Evolutionary conservation across 371 early-diverging fungal species (phyloP).

Genomic region (Chytridium lagenaria): DNA sequence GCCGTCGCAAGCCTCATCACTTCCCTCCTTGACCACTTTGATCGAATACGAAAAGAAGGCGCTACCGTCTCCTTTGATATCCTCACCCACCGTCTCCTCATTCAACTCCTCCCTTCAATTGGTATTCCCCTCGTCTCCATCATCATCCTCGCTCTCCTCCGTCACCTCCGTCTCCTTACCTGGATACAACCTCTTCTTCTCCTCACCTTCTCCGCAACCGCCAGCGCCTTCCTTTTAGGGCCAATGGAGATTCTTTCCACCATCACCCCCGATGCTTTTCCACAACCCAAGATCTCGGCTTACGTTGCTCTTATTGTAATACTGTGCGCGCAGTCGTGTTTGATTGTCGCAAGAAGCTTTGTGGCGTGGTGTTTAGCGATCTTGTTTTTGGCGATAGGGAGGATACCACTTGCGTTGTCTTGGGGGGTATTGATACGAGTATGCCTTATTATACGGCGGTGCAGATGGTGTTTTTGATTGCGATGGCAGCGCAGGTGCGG

Average conservation of each 20-base stretch:
- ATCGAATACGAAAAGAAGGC: slow-evolving; percentile 1
- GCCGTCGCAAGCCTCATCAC: slow-evolving; percentile 5
- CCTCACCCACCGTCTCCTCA: slow-evolving; percentile 16
- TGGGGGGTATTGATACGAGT: slow-evolving; percentile 22
- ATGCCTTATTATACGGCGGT: slow-evolving; percentile 23
- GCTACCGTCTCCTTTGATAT: not conserved
- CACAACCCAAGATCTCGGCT: slow-evolving; percentile 28
- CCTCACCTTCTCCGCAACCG: slow-evolving; percentile 19
- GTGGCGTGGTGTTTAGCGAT: slow-evolving; percentile 31
- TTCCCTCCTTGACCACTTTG: slow-evolving; percentile 23
- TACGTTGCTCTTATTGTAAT: slow-evolving; percentile 26
- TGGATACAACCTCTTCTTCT: slow-evolving; percentile 27
- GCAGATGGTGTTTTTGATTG: slow-evolving; percentile 24
- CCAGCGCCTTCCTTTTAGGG: slow-evolving; percentile 24
- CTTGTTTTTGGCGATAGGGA: slow-evolving; percentile 22
- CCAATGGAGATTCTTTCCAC: slow-evolving; percentile 29
- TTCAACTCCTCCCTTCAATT: slow-evolving; percentile 20
- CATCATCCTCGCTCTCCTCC: not conserved
- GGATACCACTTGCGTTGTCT: slow-evolving; percentile 21
- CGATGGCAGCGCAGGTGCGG: slow-evolving; percentile 28
- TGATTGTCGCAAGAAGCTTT: slow-evolving; percentile 32
- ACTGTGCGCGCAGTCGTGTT: slow-evolving; percentile 10
- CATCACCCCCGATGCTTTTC: slow-evolving; percentile 22
- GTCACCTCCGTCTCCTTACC: slow-evolving; percentile 4
- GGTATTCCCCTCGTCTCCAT: slow-evolving; percentile 15